Evolutionary conservation across 371 early-diverging fungal species (phyloP), one percentile per base, ranked within the genome.

Genomic region (Mortierella sp.): DNA sequence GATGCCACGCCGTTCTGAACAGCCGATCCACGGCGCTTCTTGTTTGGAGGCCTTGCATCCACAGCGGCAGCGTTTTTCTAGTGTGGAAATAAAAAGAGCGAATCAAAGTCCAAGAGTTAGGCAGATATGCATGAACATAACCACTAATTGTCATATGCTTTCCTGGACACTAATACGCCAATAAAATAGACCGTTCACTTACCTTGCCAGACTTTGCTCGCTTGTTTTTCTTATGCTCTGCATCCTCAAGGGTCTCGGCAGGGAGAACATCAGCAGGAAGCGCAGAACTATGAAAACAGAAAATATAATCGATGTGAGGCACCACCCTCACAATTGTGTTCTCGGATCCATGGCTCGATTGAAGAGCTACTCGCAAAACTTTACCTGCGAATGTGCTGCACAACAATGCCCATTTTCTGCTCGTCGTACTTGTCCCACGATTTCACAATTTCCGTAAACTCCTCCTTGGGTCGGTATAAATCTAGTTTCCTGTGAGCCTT

Each of bases 361-460:
- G 21, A 44, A 6, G 26, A 59, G 8, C 0, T 48, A n/a, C 5
- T 31, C 26, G 31, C 19, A 26, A 24, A 9, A 74, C 78, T 4
- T 64, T 79, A 95, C 96, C 94, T 91, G 89, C 94, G 96, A 46
- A 96, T 89, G 82, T 93, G 85, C 73, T 92, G 90, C 46, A 97
- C 90, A 34, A 89, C 87, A 59, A 97, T 92, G 14, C 89, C 92
- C 97, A 96, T 97, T 4, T 86, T 82, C 28, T 77, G 76, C 43
- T 90, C 90, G 71, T 96, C 95, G 77, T 88, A 96, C 74, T 91
- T 91, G 77, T 96, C 96, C 96, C 96, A 96, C 28, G 82, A 75
- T 81, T 94, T 94, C 77, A 97, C 95, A 59, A 97, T 82, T 21
- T 93, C 92, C 19, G 89, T 91, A 86, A 97, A 99, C 73, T 97